phyloP scores from a whole-genome alignment of 352 stramenopile species.

The Chrysophaeum taylorii region DNA sequence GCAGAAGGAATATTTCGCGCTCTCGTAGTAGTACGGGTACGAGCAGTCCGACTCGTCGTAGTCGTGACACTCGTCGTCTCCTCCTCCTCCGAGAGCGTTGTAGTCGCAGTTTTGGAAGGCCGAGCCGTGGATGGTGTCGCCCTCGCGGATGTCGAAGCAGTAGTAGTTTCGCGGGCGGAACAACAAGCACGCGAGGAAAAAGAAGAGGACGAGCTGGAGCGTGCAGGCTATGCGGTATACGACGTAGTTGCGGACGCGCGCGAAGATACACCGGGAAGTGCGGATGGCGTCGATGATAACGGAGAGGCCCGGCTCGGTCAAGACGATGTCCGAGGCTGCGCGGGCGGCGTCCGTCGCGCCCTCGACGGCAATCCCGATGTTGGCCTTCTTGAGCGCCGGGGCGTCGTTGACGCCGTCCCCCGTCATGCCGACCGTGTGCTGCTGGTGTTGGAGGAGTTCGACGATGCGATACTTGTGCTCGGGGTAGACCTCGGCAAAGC shows the following conservation, averaged over 20 bases:
- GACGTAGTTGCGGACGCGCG: slow-evolving; percentile 82
- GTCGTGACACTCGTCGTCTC: not conserved
- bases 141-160: slow-evolving; percentile 22
- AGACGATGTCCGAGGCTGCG: slow-evolving; percentile 79
- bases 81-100: not conserved
- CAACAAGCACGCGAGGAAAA: slow-evolving; percentile 76
- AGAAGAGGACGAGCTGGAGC: slow-evolving; percentile 73
- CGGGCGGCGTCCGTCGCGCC: slow-evolving; percentile 57
- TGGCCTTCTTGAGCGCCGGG: slow-evolving; percentile 78
- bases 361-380: slow-evolving; percentile 88
- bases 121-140: not conserved
- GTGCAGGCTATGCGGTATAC: slow-evolving; percentile 58
- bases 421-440: slow-evolving; percentile 60
- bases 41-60: not conserved
- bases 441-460: slow-evolving; percentile 26
- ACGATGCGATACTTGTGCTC: slow-evolving; percentile 47
- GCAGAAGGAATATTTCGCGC: slow-evolving; percentile 49
- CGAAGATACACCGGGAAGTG: slow-evolving; percentile 78
- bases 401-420: slow-evolving; percentile 90
- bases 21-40: not conserved
- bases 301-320: slow-evolving; percentile 77
- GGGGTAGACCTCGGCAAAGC: slow-evolving; percentile 72
- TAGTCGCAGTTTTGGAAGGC: slow-evolving; percentile 4
- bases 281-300: slow-evolving; percentile 78
- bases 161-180: slow-evolving; percentile 53